Evolutionary conservation across 257 asterid genomes (phyloP).

Genomic region (Fraxinus pennsylvanica): DNA sequence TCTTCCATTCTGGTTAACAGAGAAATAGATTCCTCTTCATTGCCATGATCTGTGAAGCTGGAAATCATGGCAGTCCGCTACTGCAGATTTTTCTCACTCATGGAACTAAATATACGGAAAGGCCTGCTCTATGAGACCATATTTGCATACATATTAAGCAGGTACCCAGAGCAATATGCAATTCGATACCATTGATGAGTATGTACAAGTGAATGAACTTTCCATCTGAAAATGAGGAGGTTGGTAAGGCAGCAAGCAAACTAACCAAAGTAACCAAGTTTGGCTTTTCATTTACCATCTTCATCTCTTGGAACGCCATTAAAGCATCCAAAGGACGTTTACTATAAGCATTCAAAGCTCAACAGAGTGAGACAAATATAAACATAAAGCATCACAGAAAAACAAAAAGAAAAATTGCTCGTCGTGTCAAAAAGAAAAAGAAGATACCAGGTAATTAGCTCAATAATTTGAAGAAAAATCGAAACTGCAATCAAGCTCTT

Average conservation of each 20-base stretch:
- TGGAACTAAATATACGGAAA: constrained; percentile 45
- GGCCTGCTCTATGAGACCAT: constrained; percentile 56
- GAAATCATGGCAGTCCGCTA: constrained; percentile 75
- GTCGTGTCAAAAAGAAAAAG: background rate
- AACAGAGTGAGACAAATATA: background rate
- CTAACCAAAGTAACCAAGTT: constrained; percentile 53
- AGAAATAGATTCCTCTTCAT: constrained; percentile 54
- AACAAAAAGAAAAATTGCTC: background rate
- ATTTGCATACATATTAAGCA: constrained; percentile 65
- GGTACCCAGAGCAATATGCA: constrained; percentile 58
- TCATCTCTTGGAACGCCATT: constrained; percentile 51
- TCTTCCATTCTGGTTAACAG: constrained; percentile 61
- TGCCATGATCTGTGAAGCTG: constrained; percentile 56
- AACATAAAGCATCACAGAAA: background rate
- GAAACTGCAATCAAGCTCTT: background rate
- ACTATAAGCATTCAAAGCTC: constrained; percentile 37
- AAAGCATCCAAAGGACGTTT: constrained; percentile 47
- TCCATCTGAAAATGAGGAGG: constrained; percentile 54
- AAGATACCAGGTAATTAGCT: background rate
- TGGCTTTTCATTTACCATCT: constrained; percentile 46
- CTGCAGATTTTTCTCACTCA: constrained; percentile 45
- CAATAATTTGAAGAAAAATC: background rate
- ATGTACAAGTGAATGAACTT: constrained; percentile 56
- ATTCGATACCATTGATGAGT: constrained; percentile 43
- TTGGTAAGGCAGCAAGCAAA: constrained; percentile 62